A percentile compares a stretch with the other conserved stretches of the same genome.
Evolutionary conservation across 2,329 filamentous ascomycete species (phyloP).

Genomic region (Fusarium oligoseptatum): DNA sequence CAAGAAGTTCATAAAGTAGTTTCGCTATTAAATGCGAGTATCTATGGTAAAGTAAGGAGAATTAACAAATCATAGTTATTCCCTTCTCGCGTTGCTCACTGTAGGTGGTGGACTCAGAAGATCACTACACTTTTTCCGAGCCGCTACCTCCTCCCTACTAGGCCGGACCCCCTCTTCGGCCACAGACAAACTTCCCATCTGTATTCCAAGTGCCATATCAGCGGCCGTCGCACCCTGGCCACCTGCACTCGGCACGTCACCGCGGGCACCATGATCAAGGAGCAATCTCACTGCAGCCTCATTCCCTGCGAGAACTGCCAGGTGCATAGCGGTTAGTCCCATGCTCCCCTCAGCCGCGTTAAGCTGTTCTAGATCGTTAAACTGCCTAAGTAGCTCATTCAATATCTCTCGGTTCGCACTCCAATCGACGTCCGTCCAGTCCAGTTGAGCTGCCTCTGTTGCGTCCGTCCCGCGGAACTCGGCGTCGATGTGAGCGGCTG

Average conservation of each 20-base stretch:
- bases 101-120: not conserved
- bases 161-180: not conserved
- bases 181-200: not conserved
- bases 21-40: too few relatives aligned
- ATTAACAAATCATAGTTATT: too few relatives aligned
- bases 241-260: not conserved
- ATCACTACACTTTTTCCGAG: not conserved
- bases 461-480: not conserved
- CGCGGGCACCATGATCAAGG: not conserved
- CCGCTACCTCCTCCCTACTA: not conserved
- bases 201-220: not conserved
- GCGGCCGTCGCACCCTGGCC: not conserved
- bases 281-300: not conserved
- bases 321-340: not conserved
- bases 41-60: too few relatives aligned
- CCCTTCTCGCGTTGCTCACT: too few relatives aligned
- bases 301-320: not conserved
- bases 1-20: too few relatives aligned
- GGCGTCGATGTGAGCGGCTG: not conserved
- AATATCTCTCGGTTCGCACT: not conserved
- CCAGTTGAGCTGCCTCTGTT: not conserved
- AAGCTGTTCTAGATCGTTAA: not conserved
- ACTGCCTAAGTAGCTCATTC: not conserved
- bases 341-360: not conserved
- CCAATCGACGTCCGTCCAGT: not conserved